A percentile compares a stretch with the other conserved stretches of the same genome.
Evolutionary conservation across 495 filamentous ascomycete genomes (phyloP).

Genomic region (Aspergillus mulundensis): DNA sequence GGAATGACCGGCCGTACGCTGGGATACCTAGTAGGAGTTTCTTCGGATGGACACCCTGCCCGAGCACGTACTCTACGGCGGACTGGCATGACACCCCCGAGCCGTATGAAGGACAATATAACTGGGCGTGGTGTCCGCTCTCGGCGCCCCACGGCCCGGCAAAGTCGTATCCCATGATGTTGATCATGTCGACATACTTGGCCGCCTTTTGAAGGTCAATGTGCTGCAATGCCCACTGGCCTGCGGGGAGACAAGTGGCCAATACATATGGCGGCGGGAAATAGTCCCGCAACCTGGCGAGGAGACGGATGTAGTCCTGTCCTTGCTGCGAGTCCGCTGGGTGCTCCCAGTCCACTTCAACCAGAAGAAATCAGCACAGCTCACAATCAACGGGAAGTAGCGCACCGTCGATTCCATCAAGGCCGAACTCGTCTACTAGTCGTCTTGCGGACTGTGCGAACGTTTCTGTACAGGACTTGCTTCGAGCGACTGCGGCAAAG

Average conservation of each 20-base stretch:
- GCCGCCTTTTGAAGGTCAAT: constrained; percentile 67
- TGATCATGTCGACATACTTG: constrained; percentile 70
- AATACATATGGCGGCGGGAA: constrained; percentile 74
- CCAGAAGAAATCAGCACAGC: background rate
- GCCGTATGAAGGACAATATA: constrained; percentile 51
- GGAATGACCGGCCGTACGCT: constrained; percentile 76
- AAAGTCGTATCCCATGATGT: constrained; percentile 87
- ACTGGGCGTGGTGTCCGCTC: constrained; percentile 75
- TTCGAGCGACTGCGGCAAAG: constrained; percentile 69
- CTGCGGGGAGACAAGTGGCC: constrained; percentile 78
- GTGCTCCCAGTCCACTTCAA: constrained; percentile 86
- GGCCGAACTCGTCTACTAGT: constrained; percentile 67
- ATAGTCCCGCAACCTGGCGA: constrained; percentile 62
- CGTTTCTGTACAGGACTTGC: constrained; percentile 55
- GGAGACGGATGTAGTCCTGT: constrained; percentile 65
- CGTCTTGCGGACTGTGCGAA: constrained; percentile 70
- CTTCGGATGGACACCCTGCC: constrained; percentile 60
- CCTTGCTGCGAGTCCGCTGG: constrained; percentile 67
- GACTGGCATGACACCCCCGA: constrained; percentile 60
- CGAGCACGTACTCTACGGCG: constrained; percentile 60
- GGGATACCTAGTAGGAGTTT: constrained; percentile 82
- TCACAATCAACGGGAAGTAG: background rate
- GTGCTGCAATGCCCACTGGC: constrained; percentile 66
- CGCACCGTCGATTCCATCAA: constrained; percentile 85
- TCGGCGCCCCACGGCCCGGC: constrained; percentile 69